Conservation (phyloP, 2,329 filamentous ascomycete genomes). For the Fusarium sp. region DNA sequence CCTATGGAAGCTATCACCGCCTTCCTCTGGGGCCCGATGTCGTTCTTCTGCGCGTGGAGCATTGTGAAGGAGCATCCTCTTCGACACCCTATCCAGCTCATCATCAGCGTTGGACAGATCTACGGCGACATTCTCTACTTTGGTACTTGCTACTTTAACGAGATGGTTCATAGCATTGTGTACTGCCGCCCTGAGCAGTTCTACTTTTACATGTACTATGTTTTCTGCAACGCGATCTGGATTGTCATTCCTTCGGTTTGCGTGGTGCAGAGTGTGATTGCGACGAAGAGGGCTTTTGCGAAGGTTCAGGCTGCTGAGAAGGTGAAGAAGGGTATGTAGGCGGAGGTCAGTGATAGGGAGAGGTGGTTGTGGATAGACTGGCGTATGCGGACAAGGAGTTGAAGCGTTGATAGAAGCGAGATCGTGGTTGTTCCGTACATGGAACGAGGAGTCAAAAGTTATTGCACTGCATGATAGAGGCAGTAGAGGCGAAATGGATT, state of each 20-base stretch:
- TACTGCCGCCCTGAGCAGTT: conserved; percentile 62
- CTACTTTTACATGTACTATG: conserved; percentile 66
- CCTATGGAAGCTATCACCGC: conserved; percentile 67
- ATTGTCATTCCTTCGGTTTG: conserved; percentile 58
- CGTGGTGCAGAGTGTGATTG: conserved; percentile 45
- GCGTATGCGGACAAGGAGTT: too few species aligned
- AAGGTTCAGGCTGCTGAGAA: conserved; percentile 41
- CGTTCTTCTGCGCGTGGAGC: conserved; percentile 58
- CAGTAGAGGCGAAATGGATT: background rate
- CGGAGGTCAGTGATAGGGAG: too few species aligned
- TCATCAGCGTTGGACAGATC: conserved; percentile 59
- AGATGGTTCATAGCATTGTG: conserved; percentile 50
- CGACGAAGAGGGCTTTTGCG: conserved; percentile 43
- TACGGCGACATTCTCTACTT: conserved; percentile 67
- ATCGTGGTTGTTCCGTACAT: background rate
- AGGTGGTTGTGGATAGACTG: background rate
- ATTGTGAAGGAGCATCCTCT: conserved; percentile 58
- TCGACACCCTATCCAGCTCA: conserved; percentile 60
- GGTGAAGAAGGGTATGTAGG: conserved; percentile 41
- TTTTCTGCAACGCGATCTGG: conserved; percentile 65
- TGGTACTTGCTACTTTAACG: conserved; percentile 58
- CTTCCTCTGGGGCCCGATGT: conserved; percentile 64
- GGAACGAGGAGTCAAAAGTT: background rate
- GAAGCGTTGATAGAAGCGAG: background rate
- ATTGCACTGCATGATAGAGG: background rate